Evolutionary conservation across 148 eudicot genomes (phyloP).

Genomic region (Drosera capensis): DNA sequence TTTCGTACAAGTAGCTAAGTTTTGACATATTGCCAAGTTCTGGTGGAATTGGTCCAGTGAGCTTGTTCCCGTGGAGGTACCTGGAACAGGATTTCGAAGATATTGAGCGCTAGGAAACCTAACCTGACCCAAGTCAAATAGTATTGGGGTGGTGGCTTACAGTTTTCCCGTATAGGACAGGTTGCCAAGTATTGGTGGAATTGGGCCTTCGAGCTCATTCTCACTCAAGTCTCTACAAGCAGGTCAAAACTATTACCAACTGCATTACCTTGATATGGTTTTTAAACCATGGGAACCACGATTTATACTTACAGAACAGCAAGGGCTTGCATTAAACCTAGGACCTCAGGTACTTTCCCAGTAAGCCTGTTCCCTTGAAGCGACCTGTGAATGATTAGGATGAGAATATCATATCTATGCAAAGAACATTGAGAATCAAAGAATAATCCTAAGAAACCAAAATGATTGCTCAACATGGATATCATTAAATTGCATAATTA

Average conservation of each 20-base stretch:
- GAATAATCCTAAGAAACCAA: too few species aligned
- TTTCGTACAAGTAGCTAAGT: constrained; percentile 55
- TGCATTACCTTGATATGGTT: too few species aligned
- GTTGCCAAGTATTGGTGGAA: constrained; percentile 60
- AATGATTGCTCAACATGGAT: too few species aligned
- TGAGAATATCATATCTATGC: too few species aligned
- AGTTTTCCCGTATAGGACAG: constrained; percentile 62
- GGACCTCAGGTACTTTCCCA: constrained; percentile 55
- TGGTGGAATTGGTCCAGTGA: constrained; percentile 51
- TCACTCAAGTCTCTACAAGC: constrained; percentile 51
- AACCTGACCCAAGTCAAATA: background rate
- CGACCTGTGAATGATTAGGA: constrained; percentile 38
- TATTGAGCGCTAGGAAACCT: background rate
- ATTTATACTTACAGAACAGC: constrained; percentile 46
- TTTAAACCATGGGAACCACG: background rate
- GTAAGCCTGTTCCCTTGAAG: constrained; percentile 52
- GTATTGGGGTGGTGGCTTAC: constrained; percentile 16
- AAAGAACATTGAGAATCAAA: background rate
- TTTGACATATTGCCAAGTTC: constrained; percentile 69
- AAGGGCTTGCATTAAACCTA: constrained; percentile 70
- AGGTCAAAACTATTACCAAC: background rate
- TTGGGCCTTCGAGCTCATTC: constrained; percentile 52
- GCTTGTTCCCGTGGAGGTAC: constrained; percentile 60
- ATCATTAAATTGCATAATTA: too few species aligned
- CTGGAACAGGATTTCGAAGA: constrained; percentile 6